Evolutionary conservation across 352 stramenopile species (phyloP), one percentile per base, ranked within the genome.

Genomic region (Phytophthora podocarpi): DNA sequence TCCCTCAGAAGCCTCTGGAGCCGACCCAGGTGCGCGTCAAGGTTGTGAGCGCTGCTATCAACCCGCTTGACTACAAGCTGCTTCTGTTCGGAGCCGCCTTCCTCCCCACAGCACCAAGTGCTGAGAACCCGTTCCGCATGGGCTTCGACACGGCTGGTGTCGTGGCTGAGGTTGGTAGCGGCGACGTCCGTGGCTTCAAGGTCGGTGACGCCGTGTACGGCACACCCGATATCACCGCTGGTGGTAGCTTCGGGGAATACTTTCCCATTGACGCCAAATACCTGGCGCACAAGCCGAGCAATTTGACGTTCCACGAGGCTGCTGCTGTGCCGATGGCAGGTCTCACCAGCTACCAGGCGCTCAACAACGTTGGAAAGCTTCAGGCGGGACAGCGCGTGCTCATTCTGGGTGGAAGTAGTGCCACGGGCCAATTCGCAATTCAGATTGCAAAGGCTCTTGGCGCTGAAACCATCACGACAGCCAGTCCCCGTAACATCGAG

Each of bases 351-450:
- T 69, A 70, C 34, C 71, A 80, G 40, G 59, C 65, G 8, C 53
- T 86, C 4, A 28, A 47, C 2, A 46, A 49, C 10, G 37, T 69
- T 21, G 61, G 62, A 12, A 54, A 63, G 32, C 50, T 67, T 6
- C 55, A 70, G 30, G 39, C 16, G 15, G 61, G 36, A 12, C 40
- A 64, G 26, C 49, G 53, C 5, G 54, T 87, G 42, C 57, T 91
- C 8, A 64, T 89, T 30, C 64, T 87, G 48, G 78, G 77, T 7
- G 79, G 79, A 5, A 79, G 72, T 54, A 74, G 80, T 21, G 69
- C 74, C 39, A 82, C 67, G 8, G 84, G 81, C 7, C 18, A 76
- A 9, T 72, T 81, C n/a, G 84, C 37, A 11, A 49, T 89, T 5
- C 82, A 90, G 46, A 64, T 91, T 30, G 81, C 77, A 13, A 83